Evolutionary conservation across 2,329 filamentous ascomycete species (phyloP).

Genomic region (Pseudofabraea citricarpa): DNA sequence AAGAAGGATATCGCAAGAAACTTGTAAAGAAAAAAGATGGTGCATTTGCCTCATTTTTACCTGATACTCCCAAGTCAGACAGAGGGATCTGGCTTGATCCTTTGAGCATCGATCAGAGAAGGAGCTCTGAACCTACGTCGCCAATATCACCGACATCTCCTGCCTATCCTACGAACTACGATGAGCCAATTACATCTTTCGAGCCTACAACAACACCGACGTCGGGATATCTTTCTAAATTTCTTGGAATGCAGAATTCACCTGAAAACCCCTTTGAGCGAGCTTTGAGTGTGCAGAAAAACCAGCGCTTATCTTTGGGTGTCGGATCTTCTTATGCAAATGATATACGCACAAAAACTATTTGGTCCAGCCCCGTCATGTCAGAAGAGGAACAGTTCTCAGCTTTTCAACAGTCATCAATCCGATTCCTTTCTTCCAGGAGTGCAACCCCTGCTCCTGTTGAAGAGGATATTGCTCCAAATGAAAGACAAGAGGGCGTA

Average conservation of each 20-base stretch:
- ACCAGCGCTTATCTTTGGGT: slow-evolving; percentile 1
- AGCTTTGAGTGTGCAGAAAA: background rate
- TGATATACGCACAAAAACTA: slow-evolving; percentile 9
- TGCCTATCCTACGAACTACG: slow-evolving; percentile 3
- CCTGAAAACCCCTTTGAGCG: slow-evolving; percentile 1
- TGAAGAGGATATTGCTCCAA: background rate
- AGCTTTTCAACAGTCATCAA: background rate
- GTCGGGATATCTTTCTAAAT: slow-evolving; percentile 9
- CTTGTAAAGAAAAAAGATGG: slow-evolving; percentile 42
- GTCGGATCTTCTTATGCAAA: slow-evolving; percentile 14
- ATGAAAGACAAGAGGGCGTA: background rate
- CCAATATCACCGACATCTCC: slow-evolving; percentile 2
- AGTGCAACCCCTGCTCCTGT: background rate
- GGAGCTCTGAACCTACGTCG: slow-evolving; percentile 10
- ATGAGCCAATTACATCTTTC: slow-evolving; percentile 3
- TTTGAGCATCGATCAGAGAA: background rate
- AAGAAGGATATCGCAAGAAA: slow-evolving; percentile 60
- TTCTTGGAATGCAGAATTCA: slow-evolving; percentile 9
- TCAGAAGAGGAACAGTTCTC: slow-evolving; percentile 1
- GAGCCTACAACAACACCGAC: slow-evolving; percentile 4
- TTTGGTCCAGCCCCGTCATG: slow-evolving; percentile 14
- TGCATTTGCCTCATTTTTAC: slow-evolving; percentile 40
- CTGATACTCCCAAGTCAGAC: slow-evolving; percentile 9
- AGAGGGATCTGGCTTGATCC: too few relatives aligned
- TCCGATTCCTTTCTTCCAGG: background rate